Conservation (phyloP, 495 filamentous ascomycete genomes). For the Hyaloscypha finlandica region DNA sequence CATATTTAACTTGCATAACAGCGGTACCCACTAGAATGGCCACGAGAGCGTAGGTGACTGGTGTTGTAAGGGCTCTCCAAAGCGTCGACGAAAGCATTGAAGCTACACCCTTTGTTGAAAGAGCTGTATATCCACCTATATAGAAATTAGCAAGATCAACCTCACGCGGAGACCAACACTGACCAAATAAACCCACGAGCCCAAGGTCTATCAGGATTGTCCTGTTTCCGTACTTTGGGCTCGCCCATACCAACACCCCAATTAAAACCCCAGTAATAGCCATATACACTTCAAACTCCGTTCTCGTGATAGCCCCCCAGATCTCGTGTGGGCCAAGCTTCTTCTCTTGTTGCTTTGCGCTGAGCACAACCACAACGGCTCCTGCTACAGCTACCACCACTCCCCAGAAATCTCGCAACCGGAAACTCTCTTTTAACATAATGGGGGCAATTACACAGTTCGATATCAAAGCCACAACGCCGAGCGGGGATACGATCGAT, state of each 20-base stretch:
- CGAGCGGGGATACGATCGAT: conserved; percentile 94
- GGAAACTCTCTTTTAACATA: conserved; percentile 86
- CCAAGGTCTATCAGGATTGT: conserved; percentile 94
- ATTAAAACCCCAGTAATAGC: conserved; percentile 75
- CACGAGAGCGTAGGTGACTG: conserved; percentile 82
- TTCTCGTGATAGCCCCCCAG: conserved; percentile 82
- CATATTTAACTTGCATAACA: conserved; percentile 91
- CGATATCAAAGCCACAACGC: conserved; percentile 91
- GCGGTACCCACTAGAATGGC: conserved; percentile 79
- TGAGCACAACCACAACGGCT: conserved; percentile 91
- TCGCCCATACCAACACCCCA: conserved; percentile 73
- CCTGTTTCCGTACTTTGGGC: conserved; percentile 73
- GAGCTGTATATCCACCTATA: conserved; percentile 86
- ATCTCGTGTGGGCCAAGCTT: conserved; percentile 91
- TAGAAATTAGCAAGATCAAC: conserved; percentile 35
- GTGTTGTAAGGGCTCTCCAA: conserved; percentile 84
- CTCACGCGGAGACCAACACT: conserved; percentile 31
- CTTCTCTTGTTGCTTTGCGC: conserved; percentile 84
- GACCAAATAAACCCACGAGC: conserved; percentile 89
- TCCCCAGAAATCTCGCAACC: conserved; percentile 82
- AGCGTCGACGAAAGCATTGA: conserved; percentile 89
- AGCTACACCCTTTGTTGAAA: conserved; percentile 94
- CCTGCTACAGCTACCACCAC: conserved; percentile 82
- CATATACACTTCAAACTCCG: conserved; percentile 91
- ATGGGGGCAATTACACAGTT: conserved; percentile 96